Percentiles rank a stretch among this genome's conserved stretches.
These are phyloP conservation scores for Schizosaccharomyces versatilis DNA, from an alignment of 1,139 yeast genomes.

Conservation along the genomic window DNA sequence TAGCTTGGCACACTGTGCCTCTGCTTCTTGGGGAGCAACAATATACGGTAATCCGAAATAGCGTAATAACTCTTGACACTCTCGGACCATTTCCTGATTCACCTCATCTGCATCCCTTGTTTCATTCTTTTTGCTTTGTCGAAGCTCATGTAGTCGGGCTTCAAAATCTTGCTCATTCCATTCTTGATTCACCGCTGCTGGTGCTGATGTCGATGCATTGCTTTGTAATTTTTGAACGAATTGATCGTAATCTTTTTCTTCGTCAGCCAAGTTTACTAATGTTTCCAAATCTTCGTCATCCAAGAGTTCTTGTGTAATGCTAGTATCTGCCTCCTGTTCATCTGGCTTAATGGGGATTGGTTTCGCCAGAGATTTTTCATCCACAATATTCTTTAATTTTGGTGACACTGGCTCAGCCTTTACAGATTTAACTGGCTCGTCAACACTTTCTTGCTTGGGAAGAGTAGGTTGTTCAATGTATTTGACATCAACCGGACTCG, in stretches of 20 bases:
- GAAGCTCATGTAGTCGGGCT: constrained; percentile 29
- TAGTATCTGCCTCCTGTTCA: neutral
- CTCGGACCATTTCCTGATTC: constrained; percentile 62
- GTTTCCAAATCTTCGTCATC: constrained; percentile 58
- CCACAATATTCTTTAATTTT: no score
- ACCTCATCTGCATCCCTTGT: constrained; percentile 82
- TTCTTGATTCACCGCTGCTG: constrained; percentile 13
- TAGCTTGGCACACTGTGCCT: constrained; percentile 85
- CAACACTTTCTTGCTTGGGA: no score
- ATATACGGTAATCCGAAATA: constrained; percentile 83
- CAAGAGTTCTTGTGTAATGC: neutral
- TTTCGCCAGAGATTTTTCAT: neutral
- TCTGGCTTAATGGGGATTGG: neutral
- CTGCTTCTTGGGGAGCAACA: constrained; percentile 96
- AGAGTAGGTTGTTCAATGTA: no score
- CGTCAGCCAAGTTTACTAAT: constrained; percentile 38
- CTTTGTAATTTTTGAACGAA: constrained; percentile 29
- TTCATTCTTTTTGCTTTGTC: constrained; percentile 36
- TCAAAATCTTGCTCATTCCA: constrained; percentile 23
- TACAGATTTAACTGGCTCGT: no score
- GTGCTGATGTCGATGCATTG: no score
- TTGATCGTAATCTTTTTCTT: constrained; percentile 46
- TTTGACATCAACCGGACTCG: no score
- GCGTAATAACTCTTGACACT: constrained; percentile 67
- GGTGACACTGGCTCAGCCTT: no score